Percentiles rank a stretch among this genome's conserved stretches.
phyloP scores from a whole-genome alignment of 805 yeast species.

The Candida ulmi region DNA sequence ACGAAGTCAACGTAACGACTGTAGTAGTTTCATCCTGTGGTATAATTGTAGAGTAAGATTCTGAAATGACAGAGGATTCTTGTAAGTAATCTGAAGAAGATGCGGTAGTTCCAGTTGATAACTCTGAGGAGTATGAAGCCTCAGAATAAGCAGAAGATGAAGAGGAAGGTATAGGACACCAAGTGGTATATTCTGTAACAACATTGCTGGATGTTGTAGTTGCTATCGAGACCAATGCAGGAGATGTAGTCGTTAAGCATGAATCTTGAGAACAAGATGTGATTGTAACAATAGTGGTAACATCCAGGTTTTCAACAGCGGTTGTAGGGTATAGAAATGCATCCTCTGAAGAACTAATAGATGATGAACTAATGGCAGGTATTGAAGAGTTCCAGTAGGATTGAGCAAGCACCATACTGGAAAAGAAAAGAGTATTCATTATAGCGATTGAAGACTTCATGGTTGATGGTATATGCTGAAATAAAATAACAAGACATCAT shows the following conservation, averaged over 20 bases:
- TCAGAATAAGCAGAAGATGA: constrained; percentile 8
- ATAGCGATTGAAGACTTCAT: not conserved
- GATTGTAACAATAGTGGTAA: constrained; percentile 16
- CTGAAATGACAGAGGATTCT: no score
- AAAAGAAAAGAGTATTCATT: not conserved
- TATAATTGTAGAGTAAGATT: not conserved
- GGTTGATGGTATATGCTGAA: not conserved
- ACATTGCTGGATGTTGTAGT: constrained; percentile 29
- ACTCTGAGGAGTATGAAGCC: not conserved
- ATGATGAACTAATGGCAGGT: not conserved
- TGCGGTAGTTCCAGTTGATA: no score
- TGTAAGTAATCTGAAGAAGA: no score
- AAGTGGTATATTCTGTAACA: constrained; percentile 20
- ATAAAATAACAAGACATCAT: no score
- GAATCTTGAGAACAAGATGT: constrained; percentile 15
- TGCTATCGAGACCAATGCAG: constrained; percentile 22
- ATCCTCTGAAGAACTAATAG: constrained; percentile 1
- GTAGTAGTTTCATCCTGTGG: not conserved
- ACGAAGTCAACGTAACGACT: not conserved
- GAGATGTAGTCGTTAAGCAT: constrained; percentile 11
- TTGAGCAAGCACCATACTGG: constrained; percentile 1
- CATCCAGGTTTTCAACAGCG: not conserved
- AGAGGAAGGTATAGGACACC: constrained; percentile 16
- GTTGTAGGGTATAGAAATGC: constrained; percentile 6
- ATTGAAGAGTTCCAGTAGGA: constrained; percentile 4